Evolutionary conservation across 1,284 basidiomycete genomes (phyloP).

Genomic region (Malassezia brasiliensis): DNA sequence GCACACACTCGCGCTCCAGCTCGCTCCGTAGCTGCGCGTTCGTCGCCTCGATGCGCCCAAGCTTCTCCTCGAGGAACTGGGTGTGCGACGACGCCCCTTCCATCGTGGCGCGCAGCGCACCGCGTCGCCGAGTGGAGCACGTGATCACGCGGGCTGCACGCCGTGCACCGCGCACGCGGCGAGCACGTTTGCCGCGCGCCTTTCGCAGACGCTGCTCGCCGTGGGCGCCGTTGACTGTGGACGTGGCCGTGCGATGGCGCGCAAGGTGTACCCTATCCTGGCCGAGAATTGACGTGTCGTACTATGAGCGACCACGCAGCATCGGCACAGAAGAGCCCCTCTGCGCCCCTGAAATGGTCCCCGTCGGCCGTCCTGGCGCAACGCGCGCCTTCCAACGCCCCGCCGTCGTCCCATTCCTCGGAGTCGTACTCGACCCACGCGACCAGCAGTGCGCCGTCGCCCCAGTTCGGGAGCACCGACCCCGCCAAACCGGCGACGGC

Average conservation of each 20-base stretch:
- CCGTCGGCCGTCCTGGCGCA: conserved; percentile 8
- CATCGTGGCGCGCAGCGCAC: neutral
- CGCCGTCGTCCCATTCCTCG: neutral
- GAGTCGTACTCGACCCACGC: neutral
- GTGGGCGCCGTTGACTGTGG: neutral
- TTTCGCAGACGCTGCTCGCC: neutral
- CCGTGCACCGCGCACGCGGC: no score
- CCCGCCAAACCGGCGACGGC: neutral
- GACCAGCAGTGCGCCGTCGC: neutral
- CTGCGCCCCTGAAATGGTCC: conserved; percentile 10
- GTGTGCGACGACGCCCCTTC: neutral
- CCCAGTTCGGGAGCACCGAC: neutral
- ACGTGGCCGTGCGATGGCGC: neutral
- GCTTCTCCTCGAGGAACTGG: conserved; percentile 4
- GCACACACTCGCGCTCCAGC: neutral
- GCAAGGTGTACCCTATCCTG: neutral
- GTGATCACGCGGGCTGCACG: neutral
- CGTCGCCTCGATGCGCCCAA: neutral
- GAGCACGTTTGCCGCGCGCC: no score
- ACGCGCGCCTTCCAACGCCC: neutral
- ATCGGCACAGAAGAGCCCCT: neutral
- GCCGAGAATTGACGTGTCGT: neutral
- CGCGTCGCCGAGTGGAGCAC: neutral
- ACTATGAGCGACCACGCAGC: neutral
- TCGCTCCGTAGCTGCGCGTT: neutral